Base-by-base conservation (phyloP, 257 asterid species). In the Rehmannia glutinosa region DNA sequence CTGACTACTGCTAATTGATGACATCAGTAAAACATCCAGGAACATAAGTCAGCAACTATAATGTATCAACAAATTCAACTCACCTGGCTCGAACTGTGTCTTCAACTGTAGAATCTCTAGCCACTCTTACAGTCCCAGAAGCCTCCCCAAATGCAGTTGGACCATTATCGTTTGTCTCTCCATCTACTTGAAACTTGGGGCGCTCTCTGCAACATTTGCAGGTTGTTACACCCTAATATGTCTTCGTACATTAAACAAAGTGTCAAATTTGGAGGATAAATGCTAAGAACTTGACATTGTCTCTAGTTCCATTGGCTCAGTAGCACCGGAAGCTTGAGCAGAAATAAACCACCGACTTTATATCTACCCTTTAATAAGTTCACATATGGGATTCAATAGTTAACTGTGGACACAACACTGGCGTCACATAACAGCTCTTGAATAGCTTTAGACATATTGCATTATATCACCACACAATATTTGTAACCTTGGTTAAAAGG, bases 21-120 rank as follows among this genome's bases (percentile, higher is more conserved):
- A 49, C 62, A 45, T 73, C 76, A 72, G 88, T 47, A 21, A 47
- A 56, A 52, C 54, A 73, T 66, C 15, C 54, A 66, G 17, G 32
- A 55, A 20, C 30, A 61, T 54, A 61, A 58, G 61, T 8, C 56
- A 53, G 52, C 36, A 49, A 56, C 39, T 41, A 23, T 65, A 15
- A 62, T 68, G 23, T 20, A 75, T 71, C 51, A 73, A 78, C 58
- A 75, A 53, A 60, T 72, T 20, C 23, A 42, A 78, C 87, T 61
- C 46, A 88, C 97, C 95, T 84, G 66, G 52, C 81, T 64, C 85
- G 83, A 41, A 73, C 80, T 36, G 82, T 77, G 67, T 77, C 79
- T 30, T 77, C 91, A 70, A 49, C 60, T 46, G 67, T 75, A 28
- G 75, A 51, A 57, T 71, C 77, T 73, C 84, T 80, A 32, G 67